A percentile compares a stretch with the other conserved stretches of the same genome.
Evolutionary conservation across 306 rosid species (phyloP).

Genomic region (Delonix regia): DNA sequence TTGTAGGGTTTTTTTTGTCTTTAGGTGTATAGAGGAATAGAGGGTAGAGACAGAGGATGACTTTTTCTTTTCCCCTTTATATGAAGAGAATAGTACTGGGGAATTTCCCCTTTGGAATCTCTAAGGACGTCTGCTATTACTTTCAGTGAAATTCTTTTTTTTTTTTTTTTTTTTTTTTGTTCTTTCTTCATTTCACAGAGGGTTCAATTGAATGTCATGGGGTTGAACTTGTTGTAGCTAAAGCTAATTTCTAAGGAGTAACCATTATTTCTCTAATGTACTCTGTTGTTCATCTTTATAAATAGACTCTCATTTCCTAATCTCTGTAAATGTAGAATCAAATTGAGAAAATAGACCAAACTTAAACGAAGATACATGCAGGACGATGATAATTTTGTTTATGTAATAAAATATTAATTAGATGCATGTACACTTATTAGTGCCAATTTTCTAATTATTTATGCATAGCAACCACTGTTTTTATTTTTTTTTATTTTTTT

Average conservation of each 20-base stretch:
- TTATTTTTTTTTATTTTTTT: too few species aligned
- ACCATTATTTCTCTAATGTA: slow-evolving; percentile 21
- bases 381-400: neutral
- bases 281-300: slow-evolving; percentile 18
- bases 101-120: neutral
- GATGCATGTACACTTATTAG: neutral
- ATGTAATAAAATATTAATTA: neutral
- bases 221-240: slow-evolving; percentile 38
- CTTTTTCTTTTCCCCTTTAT: slow-evolving; percentile 13
- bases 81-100: neutral
- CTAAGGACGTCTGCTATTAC: neutral
- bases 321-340: neutral
- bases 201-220: slow-evolving; percentile 27
- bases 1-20: slow-evolving; percentile 33
- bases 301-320: slow-evolving; percentile 1
- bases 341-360: neutral
- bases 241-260: neutral
- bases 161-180: too few species aligned
- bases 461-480: slow-evolving; percentile 18
- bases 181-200: slow-evolving; percentile 18
- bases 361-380: slow-evolving; percentile 2
- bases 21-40: slow-evolving; percentile 40
- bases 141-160: neutral
- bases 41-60: slow-evolving; percentile 33
- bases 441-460: slow-evolving; percentile 11